These are phyloP conservation scores for Mortierella sp. DNA, from an alignment of 371 early-diverging fungal species.

Conservation along the genomic window DNA sequence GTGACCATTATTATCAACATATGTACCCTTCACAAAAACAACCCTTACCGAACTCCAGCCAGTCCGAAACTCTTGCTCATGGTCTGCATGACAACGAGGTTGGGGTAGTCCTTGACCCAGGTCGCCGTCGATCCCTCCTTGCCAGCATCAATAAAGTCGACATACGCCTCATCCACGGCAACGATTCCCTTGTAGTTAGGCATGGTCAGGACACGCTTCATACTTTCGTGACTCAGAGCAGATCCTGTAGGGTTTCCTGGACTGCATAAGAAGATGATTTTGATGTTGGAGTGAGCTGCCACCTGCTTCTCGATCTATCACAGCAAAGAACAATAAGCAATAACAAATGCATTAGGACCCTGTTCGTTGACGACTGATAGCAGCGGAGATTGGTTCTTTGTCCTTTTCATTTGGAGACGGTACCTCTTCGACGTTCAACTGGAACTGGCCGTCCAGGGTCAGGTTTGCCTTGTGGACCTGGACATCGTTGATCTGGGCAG, in stretches of 20 bases:
- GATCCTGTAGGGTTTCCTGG: conserved; percentile 99
- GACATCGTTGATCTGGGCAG: conserved; percentile 95
- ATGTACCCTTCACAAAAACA: not conserved
- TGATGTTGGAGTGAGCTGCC: conserved; percentile 80
- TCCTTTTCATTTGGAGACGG: not conserved
- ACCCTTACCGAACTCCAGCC: conserved; percentile 88
- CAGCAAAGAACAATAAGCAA: not conserved
- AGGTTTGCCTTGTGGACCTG: conserved; percentile 86
- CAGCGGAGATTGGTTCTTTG: not conserved
- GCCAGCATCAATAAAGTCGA: conserved; percentile 86
- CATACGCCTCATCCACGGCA: conserved; percentile 98
- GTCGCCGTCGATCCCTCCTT: conserved; percentile 78
- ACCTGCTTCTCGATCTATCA: conserved; percentile 72
- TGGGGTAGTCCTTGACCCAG: conserved; percentile 89
- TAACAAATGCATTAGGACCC: not conserved
- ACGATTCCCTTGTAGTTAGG: conserved; percentile 84
- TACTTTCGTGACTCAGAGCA: conserved; percentile 75
- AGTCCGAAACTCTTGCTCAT: conserved; percentile 97
- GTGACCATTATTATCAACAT: not conserved
- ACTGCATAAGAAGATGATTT: conserved; percentile 94
- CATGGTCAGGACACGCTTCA: conserved; percentile 80
- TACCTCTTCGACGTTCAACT: conserved; percentile 84
- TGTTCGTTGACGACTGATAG: not conserved
- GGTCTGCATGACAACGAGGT: conserved; percentile 96
- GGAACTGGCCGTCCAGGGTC: conserved; percentile 82